These are phyloP conservation scores for Suillus subalutaceus DNA, from an alignment of 768 basidiomycete species.

Conservation along the genomic window DNA sequence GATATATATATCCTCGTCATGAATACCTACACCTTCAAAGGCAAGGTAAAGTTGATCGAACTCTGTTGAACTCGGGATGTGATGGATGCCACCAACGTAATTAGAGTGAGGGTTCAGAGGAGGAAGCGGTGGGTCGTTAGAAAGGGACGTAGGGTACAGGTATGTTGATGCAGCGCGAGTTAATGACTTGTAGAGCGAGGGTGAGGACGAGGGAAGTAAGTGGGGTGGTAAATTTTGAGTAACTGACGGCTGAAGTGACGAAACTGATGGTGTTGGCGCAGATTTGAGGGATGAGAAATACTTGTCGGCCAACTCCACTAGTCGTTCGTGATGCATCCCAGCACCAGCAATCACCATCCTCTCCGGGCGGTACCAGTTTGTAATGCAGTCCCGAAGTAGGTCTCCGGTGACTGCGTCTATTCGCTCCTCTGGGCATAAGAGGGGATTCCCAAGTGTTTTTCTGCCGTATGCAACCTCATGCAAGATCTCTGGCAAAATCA, in stretches of 20 bases:
- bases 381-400: conserved; percentile 64
- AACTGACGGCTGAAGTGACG: conserved; percentile 32
- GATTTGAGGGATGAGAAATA: conserved; percentile 74
- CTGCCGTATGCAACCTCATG: conserved; percentile 83
- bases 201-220: conserved; percentile 56
- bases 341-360: conserved; percentile 95
- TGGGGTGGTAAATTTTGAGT: conserved; percentile 51
- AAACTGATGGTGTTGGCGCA: conserved; percentile 26
- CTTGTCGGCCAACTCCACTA: conserved; percentile 84
- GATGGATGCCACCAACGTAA: conserved; percentile 86
- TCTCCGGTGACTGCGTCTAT: conserved; percentile 66
- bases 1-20: conserved; percentile 90
- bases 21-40: conserved; percentile 89
- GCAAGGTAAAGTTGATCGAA: conserved; percentile 94
- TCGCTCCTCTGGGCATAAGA: conserved; percentile 86
- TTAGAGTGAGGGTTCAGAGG: conserved; percentile 41
- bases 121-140: conserved; percentile 13
- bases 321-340: conserved; percentile 86
- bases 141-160: conserved; percentile 47
- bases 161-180: conserved; percentile 79
- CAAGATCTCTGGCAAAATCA: conserved; percentile 88
- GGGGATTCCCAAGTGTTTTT: conserved; percentile 84
- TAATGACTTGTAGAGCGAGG: conserved; percentile 64
- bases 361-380: conserved; percentile 90
- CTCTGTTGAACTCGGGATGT: conserved; percentile 66